phyloP scores from a whole-genome alignment of 495 filamentous ascomycete genomes.

The Penicillium malachiteum region DNA sequence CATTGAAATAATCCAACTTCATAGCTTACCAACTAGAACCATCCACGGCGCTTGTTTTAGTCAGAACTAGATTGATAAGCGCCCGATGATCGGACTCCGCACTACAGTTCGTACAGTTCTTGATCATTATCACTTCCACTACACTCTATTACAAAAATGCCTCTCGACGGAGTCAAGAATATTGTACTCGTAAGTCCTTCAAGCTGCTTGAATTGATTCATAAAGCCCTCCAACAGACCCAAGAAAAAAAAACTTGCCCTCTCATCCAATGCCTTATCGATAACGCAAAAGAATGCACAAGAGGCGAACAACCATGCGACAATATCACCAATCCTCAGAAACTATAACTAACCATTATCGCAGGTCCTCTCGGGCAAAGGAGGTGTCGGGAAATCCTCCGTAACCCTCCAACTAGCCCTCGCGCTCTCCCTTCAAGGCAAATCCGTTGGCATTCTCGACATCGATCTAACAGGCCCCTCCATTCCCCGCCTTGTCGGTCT shows the following conservation, averaged over 20 bases:
- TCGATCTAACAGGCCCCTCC: slow-evolving; percentile 93
- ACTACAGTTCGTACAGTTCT: slow-evolving; percentile 4
- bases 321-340: background rate
- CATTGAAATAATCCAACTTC: no score
- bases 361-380: slow-evolving; percentile 92
- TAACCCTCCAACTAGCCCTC: slow-evolving; percentile 92
- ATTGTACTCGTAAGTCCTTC: slow-evolving; percentile 46
- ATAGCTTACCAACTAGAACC: background rate
- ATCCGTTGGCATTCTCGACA: slow-evolving; percentile 91
- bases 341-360: slow-evolving; percentile 1
- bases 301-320: background rate
- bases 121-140: slow-evolving; percentile 8
- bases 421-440: slow-evolving; percentile 80
- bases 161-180: slow-evolving; percentile 53
- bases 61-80: slow-evolving; percentile 45
- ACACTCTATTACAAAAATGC: slow-evolving; percentile 31
- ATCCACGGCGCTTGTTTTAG: slow-evolving; percentile 13
- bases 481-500: slow-evolving; percentile 92
- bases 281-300: slow-evolving; percentile 25
- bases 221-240: background rate
- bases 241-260: slow-evolving; percentile 8
- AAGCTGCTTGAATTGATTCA: background rate
- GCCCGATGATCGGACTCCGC: slow-evolving; percentile 34
- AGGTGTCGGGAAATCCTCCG: slow-evolving; percentile 94
- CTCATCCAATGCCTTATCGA: slow-evolving; percentile 42